A percentile compares a stretch with the other conserved stretches of the same genome.
phyloP scores from a whole-genome alignment of 2,329 filamentous ascomycete species.

The Monosporascus ibericus region DNA sequence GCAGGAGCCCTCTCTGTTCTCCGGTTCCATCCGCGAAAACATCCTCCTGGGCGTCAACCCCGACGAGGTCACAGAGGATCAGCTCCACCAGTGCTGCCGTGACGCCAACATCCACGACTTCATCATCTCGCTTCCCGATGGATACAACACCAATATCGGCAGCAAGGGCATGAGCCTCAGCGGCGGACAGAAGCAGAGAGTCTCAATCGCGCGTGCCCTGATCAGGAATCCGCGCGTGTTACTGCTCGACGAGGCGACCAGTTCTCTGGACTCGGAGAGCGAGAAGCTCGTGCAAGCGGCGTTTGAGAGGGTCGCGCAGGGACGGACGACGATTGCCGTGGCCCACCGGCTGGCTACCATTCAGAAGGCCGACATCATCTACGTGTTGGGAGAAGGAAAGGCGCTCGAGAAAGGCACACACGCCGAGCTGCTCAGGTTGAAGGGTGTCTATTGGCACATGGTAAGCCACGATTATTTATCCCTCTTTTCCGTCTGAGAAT shows the following conservation, averaged over 20 bases:
- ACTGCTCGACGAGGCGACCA: constrained; percentile 65
- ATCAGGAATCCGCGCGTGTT: constrained; percentile 56
- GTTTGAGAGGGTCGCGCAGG: constrained; percentile 53
- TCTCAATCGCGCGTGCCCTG: constrained; percentile 61
- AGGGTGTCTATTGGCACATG: constrained; percentile 48
- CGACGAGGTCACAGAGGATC: constrained; percentile 40
- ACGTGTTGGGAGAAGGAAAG: constrained; percentile 61
- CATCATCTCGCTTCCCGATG: constrained; percentile 56
- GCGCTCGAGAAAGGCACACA: constrained; percentile 45
- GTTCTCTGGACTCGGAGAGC: constrained; percentile 52
- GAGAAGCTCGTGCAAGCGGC: constrained; percentile 52
- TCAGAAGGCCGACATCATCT: constrained; percentile 68
- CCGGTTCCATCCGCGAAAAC: constrained; percentile 56
- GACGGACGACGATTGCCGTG: constrained; percentile 62
- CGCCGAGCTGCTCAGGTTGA: constrained; percentile 38
- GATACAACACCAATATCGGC: constrained; percentile 60
- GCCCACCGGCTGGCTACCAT: constrained; percentile 69
- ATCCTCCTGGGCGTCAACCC: constrained; percentile 56
- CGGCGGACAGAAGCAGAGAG: constrained; percentile 64
- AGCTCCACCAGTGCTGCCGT: constrained; percentile 42
- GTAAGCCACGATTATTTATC: constrained; percentile 27
- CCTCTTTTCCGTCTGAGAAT: no score
- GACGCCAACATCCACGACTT: constrained; percentile 64
- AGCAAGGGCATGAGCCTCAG: constrained; percentile 56
- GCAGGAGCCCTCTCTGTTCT: constrained; percentile 65